Evolutionary conservation across 257 asterid species (phyloP).

Genomic region (Hygrophila difformis): DNA sequence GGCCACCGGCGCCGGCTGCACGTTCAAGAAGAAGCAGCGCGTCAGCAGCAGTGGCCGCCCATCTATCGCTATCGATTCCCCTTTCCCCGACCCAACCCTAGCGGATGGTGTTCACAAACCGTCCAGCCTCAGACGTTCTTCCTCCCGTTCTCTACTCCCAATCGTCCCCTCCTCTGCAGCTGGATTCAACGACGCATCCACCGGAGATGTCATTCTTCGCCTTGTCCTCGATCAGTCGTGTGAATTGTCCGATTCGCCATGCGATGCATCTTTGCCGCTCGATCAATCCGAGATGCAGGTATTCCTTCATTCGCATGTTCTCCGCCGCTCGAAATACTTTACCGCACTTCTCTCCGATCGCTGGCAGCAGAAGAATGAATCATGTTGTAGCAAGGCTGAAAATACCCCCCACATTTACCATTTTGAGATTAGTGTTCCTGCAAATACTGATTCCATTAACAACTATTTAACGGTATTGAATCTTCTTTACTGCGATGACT

Average conservation of each 20-base stretch:
- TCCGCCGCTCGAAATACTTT: slow-evolving; percentile 57
- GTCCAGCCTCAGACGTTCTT: slow-evolving; percentile 28
- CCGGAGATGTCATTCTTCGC: slow-evolving; percentile 64
- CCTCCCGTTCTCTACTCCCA: slow-evolving; percentile 26
- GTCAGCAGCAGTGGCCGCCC: slow-evolving; percentile 35
- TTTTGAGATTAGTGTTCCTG: slow-evolving; percentile 34
- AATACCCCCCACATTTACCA: slow-evolving; percentile 18
- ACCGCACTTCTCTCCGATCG: slow-evolving; percentile 64
- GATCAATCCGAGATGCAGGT: slow-evolving; percentile 39
- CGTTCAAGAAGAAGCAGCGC: slow-evolving; percentile 50
- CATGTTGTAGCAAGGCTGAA: slow-evolving; percentile 29
- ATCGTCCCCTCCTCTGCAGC: slow-evolving; percentile 8
- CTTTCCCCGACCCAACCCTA: slow-evolving; percentile 26
- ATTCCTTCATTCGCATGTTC: slow-evolving; percentile 51
- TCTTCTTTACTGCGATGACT: slow-evolving; percentile 52
- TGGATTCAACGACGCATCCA: slow-evolving; percentile 48
- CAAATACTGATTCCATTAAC: slow-evolving; percentile 31
- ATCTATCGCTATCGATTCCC: slow-evolving; percentile 18
- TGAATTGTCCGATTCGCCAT: slow-evolving; percentile 36
- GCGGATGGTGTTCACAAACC: slow-evolving; percentile 32
- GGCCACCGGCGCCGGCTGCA: slow-evolving; percentile 20
- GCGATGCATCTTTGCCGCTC: slow-evolving; percentile 30
- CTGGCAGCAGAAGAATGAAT: slow-evolving; percentile 35
- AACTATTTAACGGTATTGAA: slow-evolving; percentile 37
- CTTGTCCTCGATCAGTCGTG: slow-evolving; percentile 34